A percentile compares a stretch with the other conserved stretches of the same genome.
These are phyloP conservation scores for Fagopyrum tataricum DNA, from an alignment of 148 eudicot genomes.

Conservation along the genomic window DNA sequence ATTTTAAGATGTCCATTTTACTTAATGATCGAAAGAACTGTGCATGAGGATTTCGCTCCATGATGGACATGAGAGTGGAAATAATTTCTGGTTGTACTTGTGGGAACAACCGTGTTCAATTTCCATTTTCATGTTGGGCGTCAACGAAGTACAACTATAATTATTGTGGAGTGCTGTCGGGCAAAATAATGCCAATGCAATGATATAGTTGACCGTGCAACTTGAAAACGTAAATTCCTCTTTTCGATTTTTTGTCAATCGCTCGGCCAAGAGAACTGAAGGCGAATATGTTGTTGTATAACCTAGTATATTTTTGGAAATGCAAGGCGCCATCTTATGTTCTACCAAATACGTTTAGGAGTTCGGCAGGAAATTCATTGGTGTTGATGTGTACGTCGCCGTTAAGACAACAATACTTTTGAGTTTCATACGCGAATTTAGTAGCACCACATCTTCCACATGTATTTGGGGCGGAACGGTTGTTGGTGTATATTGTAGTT, in stretches of 20 bases:
- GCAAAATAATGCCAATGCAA: background rate
- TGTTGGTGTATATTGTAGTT: too few species aligned
- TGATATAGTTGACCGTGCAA: background rate
- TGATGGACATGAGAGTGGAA: background rate
- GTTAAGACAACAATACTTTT: background rate
- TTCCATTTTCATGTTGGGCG: background rate
- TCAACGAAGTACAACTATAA: background rate
- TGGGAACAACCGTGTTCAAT: background rate
- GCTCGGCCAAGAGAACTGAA: background rate
- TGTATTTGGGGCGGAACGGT: too few species aligned
- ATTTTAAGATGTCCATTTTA: too few species aligned
- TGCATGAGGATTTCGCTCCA: background rate
- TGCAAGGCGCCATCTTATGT: background rate
- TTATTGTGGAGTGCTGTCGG: too few species aligned
- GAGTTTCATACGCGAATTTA: background rate
- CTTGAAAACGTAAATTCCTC: background rate
- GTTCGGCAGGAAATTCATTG: background rate
- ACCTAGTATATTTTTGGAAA: background rate
- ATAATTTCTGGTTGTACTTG: background rate
- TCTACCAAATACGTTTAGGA: too few species aligned
- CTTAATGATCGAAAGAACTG: background rate
- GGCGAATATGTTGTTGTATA: background rate
- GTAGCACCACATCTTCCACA: too few species aligned
- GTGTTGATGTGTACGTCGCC: background rate
- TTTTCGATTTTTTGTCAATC: background rate